These are phyloP conservation scores for Fraxinus americana DNA, from an alignment of 257 asterid genomes.

Conservation along the genomic window DNA sequence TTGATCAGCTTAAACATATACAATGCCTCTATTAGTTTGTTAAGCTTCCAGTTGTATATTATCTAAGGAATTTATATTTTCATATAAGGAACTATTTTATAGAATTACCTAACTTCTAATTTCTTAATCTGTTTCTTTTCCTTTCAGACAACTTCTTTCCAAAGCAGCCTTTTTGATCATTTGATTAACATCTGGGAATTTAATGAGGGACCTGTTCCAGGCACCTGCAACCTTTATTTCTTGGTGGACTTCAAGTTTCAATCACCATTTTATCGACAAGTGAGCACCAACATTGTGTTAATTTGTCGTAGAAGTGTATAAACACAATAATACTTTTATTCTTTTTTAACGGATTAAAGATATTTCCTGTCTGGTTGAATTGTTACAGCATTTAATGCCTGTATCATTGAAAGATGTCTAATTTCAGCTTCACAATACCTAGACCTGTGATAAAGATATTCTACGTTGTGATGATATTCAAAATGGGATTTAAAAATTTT, in stretches of 20 bases:
- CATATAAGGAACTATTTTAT: background rate
- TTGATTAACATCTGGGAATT: conserved; percentile 94
- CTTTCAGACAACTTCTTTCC: conserved; percentile 72
- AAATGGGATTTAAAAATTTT: background rate
- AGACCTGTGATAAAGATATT: background rate
- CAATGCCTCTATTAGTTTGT: background rate
- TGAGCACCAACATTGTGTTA: conserved; percentile 17
- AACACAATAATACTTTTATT: background rate
- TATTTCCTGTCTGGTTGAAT: background rate
- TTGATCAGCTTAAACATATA: background rate
- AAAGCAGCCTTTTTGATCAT: conserved; percentile 84
- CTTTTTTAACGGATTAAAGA: too few species aligned
- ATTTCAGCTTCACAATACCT: background rate
- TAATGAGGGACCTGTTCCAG: conserved; percentile 85
- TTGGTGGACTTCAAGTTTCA: conserved; percentile 91
- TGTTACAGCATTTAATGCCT: background rate
- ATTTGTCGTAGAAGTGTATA: background rate
- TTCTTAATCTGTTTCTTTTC: conserved; percentile 1
- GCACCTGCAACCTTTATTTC: conserved; percentile 81
- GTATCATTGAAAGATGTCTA: background rate
- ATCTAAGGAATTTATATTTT: background rate
- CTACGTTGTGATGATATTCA: background rate
- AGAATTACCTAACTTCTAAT: background rate
- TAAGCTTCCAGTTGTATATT: background rate
- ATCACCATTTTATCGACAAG: conserved; percentile 90